Evolutionary conservation across 2,329 filamentous ascomycete species (phyloP).

Genomic region (Aspergillus phoenicis): DNA sequence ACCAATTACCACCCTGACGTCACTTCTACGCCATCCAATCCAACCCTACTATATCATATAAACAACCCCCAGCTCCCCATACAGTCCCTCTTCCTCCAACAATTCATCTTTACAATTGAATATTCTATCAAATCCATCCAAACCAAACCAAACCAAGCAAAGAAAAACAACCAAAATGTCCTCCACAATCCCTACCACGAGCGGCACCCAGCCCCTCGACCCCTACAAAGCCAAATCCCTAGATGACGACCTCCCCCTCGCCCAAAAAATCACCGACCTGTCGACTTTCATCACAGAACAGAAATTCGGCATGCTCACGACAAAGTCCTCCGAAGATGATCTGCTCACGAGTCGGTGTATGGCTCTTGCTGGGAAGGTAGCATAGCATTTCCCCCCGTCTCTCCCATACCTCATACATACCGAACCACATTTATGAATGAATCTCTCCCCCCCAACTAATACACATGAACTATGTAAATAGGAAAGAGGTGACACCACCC

Average conservation of each 20-base stretch:
- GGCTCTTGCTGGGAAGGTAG: conserved; percentile 77
- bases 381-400: no score
- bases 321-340: conserved; percentile 62
- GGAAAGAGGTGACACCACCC: conserved; percentile 77
- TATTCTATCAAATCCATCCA: background rate
- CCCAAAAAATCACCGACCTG: conserved; percentile 77
- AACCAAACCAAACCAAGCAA: background rate
- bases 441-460: no score
- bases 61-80: background rate
- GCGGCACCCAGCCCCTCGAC: conserved; percentile 66
- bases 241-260: conserved; percentile 71
- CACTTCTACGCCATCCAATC: conserved; percentile 21
- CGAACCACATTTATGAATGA: no score
- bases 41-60: conserved; percentile 9
- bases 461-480: conserved; percentile 35
- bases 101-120: background rate
- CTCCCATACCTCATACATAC: no score
- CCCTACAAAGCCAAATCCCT: conserved; percentile 79
- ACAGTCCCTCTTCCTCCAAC: background rate
- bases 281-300: conserved; percentile 67
- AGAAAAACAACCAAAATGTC: conserved; percentile 29
- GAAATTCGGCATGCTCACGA: conserved; percentile 92
- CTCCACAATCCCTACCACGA: conserved; percentile 53
- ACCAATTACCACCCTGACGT: conserved; percentile 17
- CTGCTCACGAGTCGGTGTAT: conserved; percentile 80